Evolutionary conservation across 1,284 basidiomycete species (phyloP), one percentile per base, ranked within the genome.

Genomic region (Butyriboletus pseudospeciosus): DNA sequence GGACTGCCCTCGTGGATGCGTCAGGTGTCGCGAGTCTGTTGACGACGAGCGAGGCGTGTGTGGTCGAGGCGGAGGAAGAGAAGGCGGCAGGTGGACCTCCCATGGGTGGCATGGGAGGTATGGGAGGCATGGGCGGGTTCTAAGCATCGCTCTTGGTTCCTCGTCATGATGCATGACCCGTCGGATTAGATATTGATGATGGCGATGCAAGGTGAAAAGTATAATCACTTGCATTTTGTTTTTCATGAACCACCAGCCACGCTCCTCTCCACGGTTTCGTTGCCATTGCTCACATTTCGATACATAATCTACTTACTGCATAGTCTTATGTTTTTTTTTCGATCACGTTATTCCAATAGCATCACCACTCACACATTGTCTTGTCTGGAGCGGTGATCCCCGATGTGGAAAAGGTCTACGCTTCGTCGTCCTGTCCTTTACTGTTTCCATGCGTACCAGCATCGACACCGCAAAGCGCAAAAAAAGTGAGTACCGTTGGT

Each of bases 61-160:
- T 99, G 43, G 94, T 98, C 36, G 94, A 98, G 57, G 89, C 87
- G 2, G 85, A 87, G 53, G 94, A 97, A 69, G 90, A 95, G 68
- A 82, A 83, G 61, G 73, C 87, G 7, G 75, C 79, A 1, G 74
- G 70, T 28, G 74, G 74, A 74, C 77, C 78, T 12, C 30, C 30
- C 30, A 32, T 32, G 30, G 30, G 30, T 30, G 30, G 30, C 30
- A 30, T 30, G 30, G 30, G 30, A 32, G 30, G 30, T 32, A 32
- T 32, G 30, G 30, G 30, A 12, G 30, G 30, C 5, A 32, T 82
- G 80, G 81, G 80, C 6, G 69, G 66, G 20, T 68, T 71, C 55
- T 68, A 60, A 62, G 43, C 25, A 26, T 16, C 34, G 28, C 23
- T 12, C 13, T 28, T 37, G 32, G 20, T 6, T 4, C n/a, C 4